Conservation (phyloP, 2,329 filamentous ascomycete genomes). For the Exophiala aquamarina region DNA sequence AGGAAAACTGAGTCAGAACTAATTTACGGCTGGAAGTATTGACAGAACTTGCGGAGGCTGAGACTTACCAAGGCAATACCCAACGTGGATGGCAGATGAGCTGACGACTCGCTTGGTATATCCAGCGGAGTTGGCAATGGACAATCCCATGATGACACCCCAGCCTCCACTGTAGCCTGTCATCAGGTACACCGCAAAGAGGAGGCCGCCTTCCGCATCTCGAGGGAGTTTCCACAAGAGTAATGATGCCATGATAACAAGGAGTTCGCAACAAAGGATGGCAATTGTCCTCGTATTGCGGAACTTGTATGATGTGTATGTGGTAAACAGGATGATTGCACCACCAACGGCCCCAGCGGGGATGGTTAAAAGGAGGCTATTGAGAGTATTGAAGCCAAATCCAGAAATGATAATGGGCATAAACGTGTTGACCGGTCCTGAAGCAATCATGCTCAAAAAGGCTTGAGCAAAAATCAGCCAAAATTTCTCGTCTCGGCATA, state of each 20-base stretch:
- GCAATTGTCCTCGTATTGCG: background rate
- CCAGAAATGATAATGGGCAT: constrained; percentile 70
- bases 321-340: background rate
- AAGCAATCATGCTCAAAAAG: constrained; percentile 67
- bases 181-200: background rate
- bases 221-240: background rate
- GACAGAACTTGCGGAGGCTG: background rate
- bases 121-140: background rate
- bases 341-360: background rate
- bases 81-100: constrained; percentile 1
- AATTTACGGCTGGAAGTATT: background rate
- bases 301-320: background rate
- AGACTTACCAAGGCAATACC: constrained; percentile 1
- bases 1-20: background rate
- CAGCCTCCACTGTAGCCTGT: background rate
- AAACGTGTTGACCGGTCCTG: constrained; percentile 65
- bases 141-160: background rate
- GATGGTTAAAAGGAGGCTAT: background rate
- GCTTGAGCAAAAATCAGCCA: constrained; percentile 67
- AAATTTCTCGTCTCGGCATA: constrained; percentile 58
- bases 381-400: constrained; percentile 52
- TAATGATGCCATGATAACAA: background rate
- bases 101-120: constrained; percentile 1
- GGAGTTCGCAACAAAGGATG: background rate
- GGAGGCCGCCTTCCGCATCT: background rate